A percentile compares a stretch with the other conserved stretches of the same genome.
These are phyloP conservation scores for Trichoderma asperellum DNA, from an alignment of 2,329 filamentous ascomycete species.

Conservation along the genomic window DNA sequence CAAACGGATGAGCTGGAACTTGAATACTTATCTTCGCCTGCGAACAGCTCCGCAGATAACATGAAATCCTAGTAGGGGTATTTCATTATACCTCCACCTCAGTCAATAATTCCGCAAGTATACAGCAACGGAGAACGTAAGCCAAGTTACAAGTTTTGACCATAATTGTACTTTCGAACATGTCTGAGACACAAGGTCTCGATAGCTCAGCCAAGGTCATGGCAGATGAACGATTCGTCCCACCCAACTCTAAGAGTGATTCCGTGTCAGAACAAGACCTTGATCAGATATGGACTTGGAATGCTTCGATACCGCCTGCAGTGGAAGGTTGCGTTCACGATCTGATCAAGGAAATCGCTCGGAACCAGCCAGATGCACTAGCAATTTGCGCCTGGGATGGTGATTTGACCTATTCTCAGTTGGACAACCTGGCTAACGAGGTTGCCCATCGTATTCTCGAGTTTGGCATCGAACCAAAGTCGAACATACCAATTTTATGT, in stretches of 20 bases:
- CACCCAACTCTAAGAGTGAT: neutral
- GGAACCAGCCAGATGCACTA: constrained; percentile 25
- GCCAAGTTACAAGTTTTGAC: neutral
- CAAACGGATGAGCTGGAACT: too few relatives aligned
- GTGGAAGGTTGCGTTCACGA: constrained; percentile 45
- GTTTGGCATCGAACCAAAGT: constrained; percentile 9
- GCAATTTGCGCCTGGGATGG: constrained; percentile 52
- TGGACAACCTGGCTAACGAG: constrained; percentile 24
- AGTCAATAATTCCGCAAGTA: too few relatives aligned
- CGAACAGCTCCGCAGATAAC: too few relatives aligned
- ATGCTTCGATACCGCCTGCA: constrained; percentile 29
- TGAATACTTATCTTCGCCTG: too few relatives aligned
- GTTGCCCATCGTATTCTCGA: constrained; percentile 25
- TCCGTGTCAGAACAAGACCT: constrained; percentile 6
- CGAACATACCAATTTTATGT: constrained; percentile 17
- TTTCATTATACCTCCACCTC: too few relatives aligned
- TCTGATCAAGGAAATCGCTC: constrained; percentile 40
- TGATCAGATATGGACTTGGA: constrained; percentile 29
- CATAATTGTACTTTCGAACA: neutral
- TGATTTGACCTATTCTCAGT: constrained; percentile 31
- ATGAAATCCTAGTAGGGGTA: too few relatives aligned
- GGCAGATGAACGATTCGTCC: neutral
- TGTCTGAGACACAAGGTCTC: neutral
- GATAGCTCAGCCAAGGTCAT: neutral
- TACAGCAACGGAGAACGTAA: too few relatives aligned